Evolutionary conservation across 345 rosid genomes (phyloP).

Genomic region (Euphorbia tirucalli): DNA sequence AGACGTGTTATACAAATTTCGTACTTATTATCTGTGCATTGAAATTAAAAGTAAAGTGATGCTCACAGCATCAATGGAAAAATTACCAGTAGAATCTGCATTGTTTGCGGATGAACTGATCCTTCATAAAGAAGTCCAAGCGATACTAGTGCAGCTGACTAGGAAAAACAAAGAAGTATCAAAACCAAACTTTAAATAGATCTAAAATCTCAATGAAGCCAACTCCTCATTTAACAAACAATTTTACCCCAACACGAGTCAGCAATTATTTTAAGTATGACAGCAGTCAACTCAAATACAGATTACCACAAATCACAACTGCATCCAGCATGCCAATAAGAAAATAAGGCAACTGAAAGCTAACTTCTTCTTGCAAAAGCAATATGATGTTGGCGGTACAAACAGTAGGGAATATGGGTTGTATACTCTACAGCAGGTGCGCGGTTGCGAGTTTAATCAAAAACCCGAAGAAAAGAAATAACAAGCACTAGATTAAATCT

Average conservation of each 20-base stretch:
- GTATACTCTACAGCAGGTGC: too few relatives aligned
- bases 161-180: constrained; percentile 31
- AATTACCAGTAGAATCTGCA: constrained; percentile 81
- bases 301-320: neutral
- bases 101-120: constrained; percentile 83
- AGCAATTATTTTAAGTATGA: neutral
- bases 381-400: neutral
- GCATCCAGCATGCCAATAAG: neutral
- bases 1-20: neutral
- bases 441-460: too few relatives aligned
- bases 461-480: too few relatives aligned
- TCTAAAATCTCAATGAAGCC: neutral
- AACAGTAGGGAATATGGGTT: neutral
- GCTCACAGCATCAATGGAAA: constrained; percentile 7
- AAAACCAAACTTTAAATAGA: neutral
- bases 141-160: constrained; percentile 93
- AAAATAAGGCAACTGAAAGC: neutral
- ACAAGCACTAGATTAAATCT: too few relatives aligned
- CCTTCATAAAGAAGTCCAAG: constrained; percentile 94
- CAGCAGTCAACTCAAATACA: neutral
- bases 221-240: neutral
- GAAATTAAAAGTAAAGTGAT: neutral
- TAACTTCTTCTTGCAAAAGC: neutral
- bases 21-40: neutral
- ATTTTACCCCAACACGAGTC: neutral